Conservation (phyloP, 2,329 filamentous ascomycete genomes). For the Fusarium tanahbumbuense region DNA sequence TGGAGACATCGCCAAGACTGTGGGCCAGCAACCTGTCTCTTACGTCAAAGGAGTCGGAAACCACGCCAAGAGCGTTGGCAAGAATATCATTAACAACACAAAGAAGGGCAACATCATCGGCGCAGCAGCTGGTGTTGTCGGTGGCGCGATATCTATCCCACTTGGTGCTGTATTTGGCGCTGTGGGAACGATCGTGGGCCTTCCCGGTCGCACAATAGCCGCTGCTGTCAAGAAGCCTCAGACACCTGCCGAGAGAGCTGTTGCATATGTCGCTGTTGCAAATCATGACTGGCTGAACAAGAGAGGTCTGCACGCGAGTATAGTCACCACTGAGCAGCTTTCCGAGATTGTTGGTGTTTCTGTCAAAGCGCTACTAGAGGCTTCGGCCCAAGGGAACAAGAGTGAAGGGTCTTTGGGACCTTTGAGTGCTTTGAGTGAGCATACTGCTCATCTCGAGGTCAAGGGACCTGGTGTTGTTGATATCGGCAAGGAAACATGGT, state of each 20-base stretch:
- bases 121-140: constrained; percentile 52
- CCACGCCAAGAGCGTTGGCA: constrained; percentile 54
- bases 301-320: constrained; percentile 53
- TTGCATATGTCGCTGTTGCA: constrained; percentile 56
- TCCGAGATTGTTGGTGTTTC: constrained; percentile 45
- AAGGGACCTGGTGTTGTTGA: constrained; percentile 42
- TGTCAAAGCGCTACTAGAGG: constrained; percentile 56
- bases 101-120: constrained; percentile 56
- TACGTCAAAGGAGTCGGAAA: constrained; percentile 52
- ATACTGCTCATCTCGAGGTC: constrained; percentile 49
- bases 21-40: constrained; percentile 52
- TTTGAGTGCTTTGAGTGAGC: constrained; percentile 43
- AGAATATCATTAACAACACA: constrained; percentile 51
- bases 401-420: constrained; percentile 31
- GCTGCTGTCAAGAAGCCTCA: constrained; percentile 54
- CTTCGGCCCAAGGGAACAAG: constrained; percentile 44
- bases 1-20: constrained; percentile 53
- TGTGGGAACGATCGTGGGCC: constrained; percentile 49
- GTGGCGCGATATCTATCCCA: constrained; percentile 55
- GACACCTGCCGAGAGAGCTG: constrained; percentile 56
- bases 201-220: constrained; percentile 51
- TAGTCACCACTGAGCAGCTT: constrained; percentile 52
- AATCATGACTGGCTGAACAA: constrained; percentile 58
- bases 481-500: constrained; percentile 48
- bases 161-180: constrained; percentile 53